Evolutionary conservation across 441 rosid species (phyloP).

Genomic region (Hura crepitans): DNA sequence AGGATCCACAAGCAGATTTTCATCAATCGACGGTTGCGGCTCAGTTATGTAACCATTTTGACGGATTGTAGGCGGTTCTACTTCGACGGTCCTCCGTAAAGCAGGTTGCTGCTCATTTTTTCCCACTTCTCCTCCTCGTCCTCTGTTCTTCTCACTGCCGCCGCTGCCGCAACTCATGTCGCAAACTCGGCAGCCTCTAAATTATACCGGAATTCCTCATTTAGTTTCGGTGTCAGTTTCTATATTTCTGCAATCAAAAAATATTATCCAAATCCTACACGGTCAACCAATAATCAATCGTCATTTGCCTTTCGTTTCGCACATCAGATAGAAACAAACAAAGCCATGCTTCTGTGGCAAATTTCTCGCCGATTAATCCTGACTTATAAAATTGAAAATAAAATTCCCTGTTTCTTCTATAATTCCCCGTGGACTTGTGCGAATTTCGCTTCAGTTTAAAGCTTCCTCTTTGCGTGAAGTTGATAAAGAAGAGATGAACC

Average conservation of each 20-base stretch:
- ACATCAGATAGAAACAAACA: neutral
- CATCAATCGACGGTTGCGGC: conserved; percentile 50
- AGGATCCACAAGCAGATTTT: conserved; percentile 81
- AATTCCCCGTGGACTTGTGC: neutral
- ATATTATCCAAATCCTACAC: neutral
- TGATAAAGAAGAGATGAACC: conserved; percentile 13
- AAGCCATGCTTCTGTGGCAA: conserved; percentile 11
- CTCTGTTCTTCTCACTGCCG: conserved; percentile 26
- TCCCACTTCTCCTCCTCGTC: conserved; percentile 24
- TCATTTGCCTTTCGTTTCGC: neutral
- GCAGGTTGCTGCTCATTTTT: conserved; percentile 10
- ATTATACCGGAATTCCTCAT: conserved; percentile 48
- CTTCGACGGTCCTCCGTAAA: conserved; percentile 15
- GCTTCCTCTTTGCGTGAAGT: conserved; percentile 17
- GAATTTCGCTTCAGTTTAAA: conserved; percentile 26
- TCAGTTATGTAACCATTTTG: conserved; percentile 41
- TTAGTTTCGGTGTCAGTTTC: conserved; percentile 3
- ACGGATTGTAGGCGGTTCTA: conserved; percentile 20
- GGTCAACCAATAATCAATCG: conserved; percentile 15
- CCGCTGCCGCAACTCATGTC: conserved; percentile 51
- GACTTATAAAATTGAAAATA: neutral
- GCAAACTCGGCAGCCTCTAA: conserved; percentile 32
- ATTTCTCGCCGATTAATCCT: conserved; percentile 2
- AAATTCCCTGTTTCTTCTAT: neutral
- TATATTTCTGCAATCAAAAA: conserved; percentile 9